These are phyloP conservation scores for Trametes gibbosa DNA, from an alignment of 768 basidiomycete genomes.

Conservation along the genomic window DNA sequence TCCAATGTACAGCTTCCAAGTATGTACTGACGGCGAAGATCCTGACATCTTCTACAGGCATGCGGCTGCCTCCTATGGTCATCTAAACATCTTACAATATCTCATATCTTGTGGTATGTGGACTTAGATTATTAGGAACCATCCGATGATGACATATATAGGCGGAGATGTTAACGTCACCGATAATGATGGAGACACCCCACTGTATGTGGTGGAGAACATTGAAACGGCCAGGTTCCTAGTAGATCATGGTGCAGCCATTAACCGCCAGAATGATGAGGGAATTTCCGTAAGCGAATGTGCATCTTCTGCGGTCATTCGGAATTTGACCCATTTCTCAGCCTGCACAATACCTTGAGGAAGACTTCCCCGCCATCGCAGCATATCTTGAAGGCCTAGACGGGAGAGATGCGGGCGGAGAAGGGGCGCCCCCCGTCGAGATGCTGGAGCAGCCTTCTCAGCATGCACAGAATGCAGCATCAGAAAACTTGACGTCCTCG, in stretches of 20 bases:
- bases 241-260: slow-evolving; percentile 70
- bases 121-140: too few relatives aligned
- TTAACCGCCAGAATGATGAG: slow-evolving; percentile 62
- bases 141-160: slow-evolving; percentile 19
- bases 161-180: slow-evolving; percentile 87
- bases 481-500: slow-evolving; percentile 66
- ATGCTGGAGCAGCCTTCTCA: slow-evolving; percentile 46
- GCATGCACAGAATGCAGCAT: slow-evolving; percentile 62
- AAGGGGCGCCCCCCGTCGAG: slow-evolving; percentile 15
- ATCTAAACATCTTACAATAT: slow-evolving; percentile 71
- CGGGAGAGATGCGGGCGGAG: slow-evolving; percentile 22
- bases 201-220: slow-evolving; percentile 86
- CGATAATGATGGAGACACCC: slow-evolving; percentile 89
- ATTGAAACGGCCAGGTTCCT: slow-evolving; percentile 75
- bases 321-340: slow-evolving; percentile 27
- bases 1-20: slow-evolving; percentile 54
- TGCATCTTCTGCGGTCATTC: background rate
- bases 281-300: slow-evolving; percentile 69
- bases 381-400: slow-evolving; percentile 48
- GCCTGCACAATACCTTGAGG: slow-evolving; percentile 68
- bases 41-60: slow-evolving; percentile 50
- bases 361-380: slow-evolving; percentile 71
- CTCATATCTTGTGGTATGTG: slow-evolving; percentile 64
- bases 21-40: background rate
- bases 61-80: slow-evolving; percentile 92